Evolutionary conservation across 2,329 filamentous ascomycete species (phyloP), one percentile per base, ranked within the genome.

Genomic region (Claviceps citrina): DNA sequence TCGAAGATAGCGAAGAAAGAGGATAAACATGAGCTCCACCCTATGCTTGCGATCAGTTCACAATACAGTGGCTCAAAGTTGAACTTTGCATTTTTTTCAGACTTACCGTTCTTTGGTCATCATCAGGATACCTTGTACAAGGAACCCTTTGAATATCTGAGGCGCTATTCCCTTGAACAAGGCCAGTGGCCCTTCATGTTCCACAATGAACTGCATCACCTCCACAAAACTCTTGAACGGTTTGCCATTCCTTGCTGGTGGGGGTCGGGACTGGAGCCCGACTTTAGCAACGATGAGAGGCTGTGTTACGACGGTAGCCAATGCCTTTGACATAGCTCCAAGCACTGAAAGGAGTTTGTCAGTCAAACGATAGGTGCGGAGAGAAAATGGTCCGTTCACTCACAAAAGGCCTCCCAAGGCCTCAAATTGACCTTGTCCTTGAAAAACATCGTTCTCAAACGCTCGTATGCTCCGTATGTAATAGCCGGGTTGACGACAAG

Each of bases 211-310:
- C 46, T 70, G 70, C 85, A 98, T 94, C 24, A 98, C 91, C 59
- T 98, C 91, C 38, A 81, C 64, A 50, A 98, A 98, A 46, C 78
- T 83, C 59, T 85, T 87, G 66, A 98, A 98, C 0, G 84, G 86
- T 63, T 89, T 93, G 45, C 87, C 89, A 46, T 86, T 72, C 39
- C 87, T 76, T 18, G 76, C 71, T 44, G 86, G 77, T 1, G 91
- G 91, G 18, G 91, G 91, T 51, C 83, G 86, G 22, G 87, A 95
- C 60, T 98, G 91, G 43, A 98, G 68, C 38, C 91, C 87, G 45
- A 98, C 91, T 65, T 98, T 98, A 46, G 91, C 91, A 45, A 98
- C 89, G 52, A 98, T 98, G 41, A 98, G 70, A 12, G 91, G 91
- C 58, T 98, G 91, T 7, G 91, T 98, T 40, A 71, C 78, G 48